Base-by-base conservation (phyloP, 2,329 filamentous ascomycete genomes). In the Ophiostoma sp. region DNA sequence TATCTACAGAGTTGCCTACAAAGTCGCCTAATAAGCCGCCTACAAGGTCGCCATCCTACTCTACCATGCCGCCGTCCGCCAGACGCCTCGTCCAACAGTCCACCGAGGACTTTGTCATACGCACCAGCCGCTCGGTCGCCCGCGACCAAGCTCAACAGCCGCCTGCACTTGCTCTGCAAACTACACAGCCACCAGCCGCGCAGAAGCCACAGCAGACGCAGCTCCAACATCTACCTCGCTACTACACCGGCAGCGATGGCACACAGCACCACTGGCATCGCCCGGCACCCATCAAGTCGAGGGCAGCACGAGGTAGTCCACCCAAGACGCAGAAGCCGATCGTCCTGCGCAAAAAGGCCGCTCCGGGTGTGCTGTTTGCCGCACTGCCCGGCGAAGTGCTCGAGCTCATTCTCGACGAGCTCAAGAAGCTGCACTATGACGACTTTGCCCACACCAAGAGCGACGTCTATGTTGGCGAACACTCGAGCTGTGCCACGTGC, bases 331-430 rank as follows among this genome's bases (percentile, higher is more conserved):
- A 12, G 41, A 64, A 36, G 5, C 18, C 55, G 18, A 27, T 64
- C 42, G 3, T 36, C 11, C 18, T 45, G n/a, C 63, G 52, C 47
- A 52, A 67, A 18, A 58, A 66, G 49, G 18, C 18, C 0, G 75
- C 78, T 9, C 75, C 77, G 45, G 82, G 84, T 14, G 85, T 86
- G 72, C 75, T 84, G 6, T 85, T 88, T 69, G 79, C 79, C n/a
- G 79, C 79, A 27, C 72, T 89, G 16, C 85, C 86, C 0, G 81
- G 81, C n/a, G 85, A 87, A 73, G 83, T 89, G 1, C 75, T 89
- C 63, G 79, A 83, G 66, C 76, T 85, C 45, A 83, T 88, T n/a
- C 73, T 88, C 45, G 79, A 79, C 52, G 80, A 83, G 67, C 76
- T 89, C 18, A 84, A 81, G 73, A 77, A 79, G 49, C 74, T 81